These are phyloP conservation scores for Neolentinus lepideus DNA, from an alignment of 1,284 basidiomycete genomes.

Conservation along the genomic window DNA sequence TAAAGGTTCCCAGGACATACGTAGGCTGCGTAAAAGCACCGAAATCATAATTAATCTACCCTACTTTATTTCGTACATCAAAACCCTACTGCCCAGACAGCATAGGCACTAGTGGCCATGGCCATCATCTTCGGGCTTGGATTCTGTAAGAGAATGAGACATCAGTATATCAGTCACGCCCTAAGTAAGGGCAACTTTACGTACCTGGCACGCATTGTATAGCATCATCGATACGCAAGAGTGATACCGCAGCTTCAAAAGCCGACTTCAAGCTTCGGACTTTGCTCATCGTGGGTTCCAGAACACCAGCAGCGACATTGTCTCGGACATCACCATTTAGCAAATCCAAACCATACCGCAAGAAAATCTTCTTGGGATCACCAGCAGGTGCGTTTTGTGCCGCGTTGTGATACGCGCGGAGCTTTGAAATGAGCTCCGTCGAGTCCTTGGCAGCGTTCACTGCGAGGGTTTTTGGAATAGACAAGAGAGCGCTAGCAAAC, in stretches of 20 bases:
- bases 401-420: conserved; percentile 95
- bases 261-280: conserved; percentile 95
- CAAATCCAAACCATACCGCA: conserved; percentile 94
- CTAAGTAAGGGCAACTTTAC: conserved; percentile 15
- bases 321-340: conserved; percentile 93
- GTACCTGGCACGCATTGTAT: conserved; percentile 80
- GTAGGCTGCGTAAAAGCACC: not conserved
- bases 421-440: conserved; percentile 94
- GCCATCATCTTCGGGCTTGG: conserved; percentile 61
- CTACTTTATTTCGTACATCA: not conserved
- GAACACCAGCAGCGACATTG: conserved; percentile 88
- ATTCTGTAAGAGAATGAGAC: conserved; percentile 43
- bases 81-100: not conserved
- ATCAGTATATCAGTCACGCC: conserved; percentile 14
- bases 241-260: conserved; percentile 92
- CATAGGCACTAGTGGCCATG: conserved; percentile 39
- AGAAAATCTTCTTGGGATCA: conserved; percentile 92
- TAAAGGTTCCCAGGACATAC: not conserved
- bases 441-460: conserved; percentile 99
- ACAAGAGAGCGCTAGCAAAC: conserved; percentile 88
- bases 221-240: conserved; percentile 94
- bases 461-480: conserved; percentile 95
- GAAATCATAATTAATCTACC: not conserved
- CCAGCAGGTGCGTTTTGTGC: conserved; percentile 87
- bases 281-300: conserved; percentile 97